Conservation (phyloP, 2,329 filamentous ascomycete species). For the Stachybotrys chlorohalonatus region DNA sequence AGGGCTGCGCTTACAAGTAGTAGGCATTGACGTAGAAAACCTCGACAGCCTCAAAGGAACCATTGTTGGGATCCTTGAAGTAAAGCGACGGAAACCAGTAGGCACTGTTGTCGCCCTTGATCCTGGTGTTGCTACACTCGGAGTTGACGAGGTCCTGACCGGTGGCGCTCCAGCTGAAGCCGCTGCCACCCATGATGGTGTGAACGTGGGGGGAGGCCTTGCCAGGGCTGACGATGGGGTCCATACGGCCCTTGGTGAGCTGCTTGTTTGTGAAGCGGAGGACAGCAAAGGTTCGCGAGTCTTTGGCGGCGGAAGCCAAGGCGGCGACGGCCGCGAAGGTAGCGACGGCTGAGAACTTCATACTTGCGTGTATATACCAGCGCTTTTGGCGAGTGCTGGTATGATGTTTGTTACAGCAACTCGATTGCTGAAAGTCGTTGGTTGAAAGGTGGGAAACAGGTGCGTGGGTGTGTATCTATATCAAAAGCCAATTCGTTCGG, state of each 20-base stretch:
- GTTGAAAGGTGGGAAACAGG: neutral
- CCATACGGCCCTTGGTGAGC: conserved; percentile 52
- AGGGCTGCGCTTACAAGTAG: conserved; percentile 48
- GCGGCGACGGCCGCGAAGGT: conserved; percentile 28
- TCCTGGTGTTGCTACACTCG: conserved; percentile 60
- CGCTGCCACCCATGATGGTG: conserved; percentile 61
- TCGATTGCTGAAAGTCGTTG: too few relatives aligned
- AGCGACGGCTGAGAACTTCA: conserved; percentile 24
- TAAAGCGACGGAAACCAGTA: conserved; percentile 72
- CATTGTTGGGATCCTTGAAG: conserved; percentile 54
- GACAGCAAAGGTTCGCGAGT: conserved; percentile 53
- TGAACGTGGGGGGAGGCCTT: conserved; percentile 54
- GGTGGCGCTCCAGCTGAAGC: conserved; percentile 52
- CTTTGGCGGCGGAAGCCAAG: conserved; percentile 29
- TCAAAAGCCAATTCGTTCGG: conserved; percentile 5
- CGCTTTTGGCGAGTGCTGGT: too few relatives aligned
- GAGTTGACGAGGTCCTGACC: conserved; percentile 51
- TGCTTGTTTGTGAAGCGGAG: conserved; percentile 60
- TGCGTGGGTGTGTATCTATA: neutral
- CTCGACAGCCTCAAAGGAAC: conserved; percentile 55
- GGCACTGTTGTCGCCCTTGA: conserved; percentile 60
- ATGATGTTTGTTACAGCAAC: too few relatives aligned
- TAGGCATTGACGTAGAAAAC: conserved; percentile 69
- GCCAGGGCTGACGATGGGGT: conserved; percentile 61
- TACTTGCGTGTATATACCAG: conserved; percentile 9